Base-by-base conservation (phyloP, 2,329 filamentous ascomycete genomes). In the Drechslerella coelobrocha region DNA sequence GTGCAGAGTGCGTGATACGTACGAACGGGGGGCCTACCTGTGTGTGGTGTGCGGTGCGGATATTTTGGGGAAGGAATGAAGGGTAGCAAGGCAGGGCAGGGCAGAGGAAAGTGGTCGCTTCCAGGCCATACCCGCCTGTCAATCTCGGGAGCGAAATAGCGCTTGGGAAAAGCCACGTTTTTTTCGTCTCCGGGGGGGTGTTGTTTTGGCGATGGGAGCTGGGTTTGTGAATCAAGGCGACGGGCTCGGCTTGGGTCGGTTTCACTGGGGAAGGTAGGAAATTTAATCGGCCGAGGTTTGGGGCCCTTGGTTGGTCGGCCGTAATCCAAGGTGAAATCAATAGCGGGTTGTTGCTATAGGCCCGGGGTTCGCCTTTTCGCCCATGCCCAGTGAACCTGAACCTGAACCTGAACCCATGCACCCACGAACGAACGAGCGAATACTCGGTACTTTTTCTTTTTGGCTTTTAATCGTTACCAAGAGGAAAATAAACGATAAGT, bases 111-210 rank as follows among this genome's bases (percentile, higher is more conserved):
- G 3, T 45, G 14, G 41, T 45, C 41, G 41, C 41, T 45, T 45
- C 41, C 41, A 45, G 41, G 23, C 41, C 47, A 27, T 17, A 45
- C n/a, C 41, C 41, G 41, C 59, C 66, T 71, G 59, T 63, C 66
- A 71, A 63, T 71, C 66, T 71, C 66, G 57, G 53, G 26, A 37
- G 27, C n/a, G 51, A 63, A 61, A 57, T 57, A 69, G 57, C 63
- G 63, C 55, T 68, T 61, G 56, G 56, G 31, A 65, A n/a, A n/a
- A 60, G 57, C 65, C 65, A 69, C 65, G 65, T 69, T 69, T 69
- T 69, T 61, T 47, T 51, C 45, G 56, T 50, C 45, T 57, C 57
- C 48, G 51, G 56, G 56, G 56, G 34, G 17, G n/a, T 9, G 10
- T 47, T 50, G 10, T 50, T 24, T 27, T 17, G 55, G 29, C 9